Evolutionary conservation across 805 yeast genomes (phyloP).

Genomic region (Starmerella khaoyaiensis): DNA sequence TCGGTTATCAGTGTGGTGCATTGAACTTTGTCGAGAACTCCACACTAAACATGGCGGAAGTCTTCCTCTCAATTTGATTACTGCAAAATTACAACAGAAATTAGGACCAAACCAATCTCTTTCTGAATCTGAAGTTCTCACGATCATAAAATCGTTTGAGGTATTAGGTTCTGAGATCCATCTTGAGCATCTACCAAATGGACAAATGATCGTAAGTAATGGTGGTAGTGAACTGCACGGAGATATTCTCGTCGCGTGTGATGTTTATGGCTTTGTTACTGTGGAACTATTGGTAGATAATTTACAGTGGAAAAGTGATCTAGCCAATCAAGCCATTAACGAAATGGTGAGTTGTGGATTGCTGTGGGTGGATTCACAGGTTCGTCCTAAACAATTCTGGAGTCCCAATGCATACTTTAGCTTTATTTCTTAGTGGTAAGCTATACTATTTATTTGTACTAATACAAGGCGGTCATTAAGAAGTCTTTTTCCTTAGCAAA

Average conservation of each 20-base stretch:
- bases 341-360: slow-evolving; percentile 74
- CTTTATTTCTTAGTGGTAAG: too few species aligned
- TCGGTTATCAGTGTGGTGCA: slow-evolving; percentile 58
- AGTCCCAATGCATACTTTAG: slow-evolving; percentile 24
- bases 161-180: slow-evolving; percentile 61
- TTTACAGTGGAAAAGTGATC: slow-evolving; percentile 53
- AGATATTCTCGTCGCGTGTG: slow-evolving; percentile 59
- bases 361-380: slow-evolving; percentile 63
- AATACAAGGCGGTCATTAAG: too few species aligned
- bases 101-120: too few species aligned
- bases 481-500: too few species aligned
- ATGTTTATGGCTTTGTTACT: slow-evolving; percentile 62
- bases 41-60: slow-evolving; percentile 72
- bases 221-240: slow-evolving; percentile 58
- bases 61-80: slow-evolving; percentile 33
- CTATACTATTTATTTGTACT: too few species aligned
- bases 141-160: too few species aligned
- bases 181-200: slow-evolving; percentile 41
- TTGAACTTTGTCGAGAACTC: slow-evolving; percentile 62
- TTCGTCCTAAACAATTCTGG: slow-evolving; percentile 29
- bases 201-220: slow-evolving; percentile 45
- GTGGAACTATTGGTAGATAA: slow-evolving; percentile 55
- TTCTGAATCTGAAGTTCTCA: too few species aligned
- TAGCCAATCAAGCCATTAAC: slow-evolving; percentile 52
- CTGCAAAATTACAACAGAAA: neutral